These are phyloP conservation scores for Fusarium sp. DNA, from an alignment of 2,329 filamentous ascomycete species.

Conservation along the genomic window DNA sequence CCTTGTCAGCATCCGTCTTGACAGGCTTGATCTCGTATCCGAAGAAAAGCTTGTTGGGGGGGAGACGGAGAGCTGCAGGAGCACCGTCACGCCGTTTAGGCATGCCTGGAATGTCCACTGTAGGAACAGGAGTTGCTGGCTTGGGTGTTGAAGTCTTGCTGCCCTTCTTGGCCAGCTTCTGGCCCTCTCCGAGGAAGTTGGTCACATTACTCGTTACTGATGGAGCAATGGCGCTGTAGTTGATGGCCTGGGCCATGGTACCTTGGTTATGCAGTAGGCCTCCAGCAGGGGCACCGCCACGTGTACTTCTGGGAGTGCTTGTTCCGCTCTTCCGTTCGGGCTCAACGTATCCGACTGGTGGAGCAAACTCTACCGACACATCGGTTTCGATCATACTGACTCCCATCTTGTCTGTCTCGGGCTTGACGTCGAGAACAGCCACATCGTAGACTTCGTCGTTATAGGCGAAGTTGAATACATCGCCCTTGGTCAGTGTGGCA, in stretches of 20 bases:
- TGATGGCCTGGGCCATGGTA: constrained; percentile 98
- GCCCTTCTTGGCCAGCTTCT: constrained; percentile 85
- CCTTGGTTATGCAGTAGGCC: constrained; percentile 86
- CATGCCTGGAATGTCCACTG: constrained; percentile 46
- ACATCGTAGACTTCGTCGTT: constrained; percentile 96
- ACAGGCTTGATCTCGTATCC: constrained; percentile 93
- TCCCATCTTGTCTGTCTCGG: constrained; percentile 82
- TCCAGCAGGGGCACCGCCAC: constrained; percentile 74
- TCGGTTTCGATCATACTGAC: constrained; percentile 98
- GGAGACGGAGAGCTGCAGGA: constrained; percentile 85
- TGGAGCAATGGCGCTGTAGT: constrained; percentile 91
- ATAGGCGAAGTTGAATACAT: constrained; percentile 96
- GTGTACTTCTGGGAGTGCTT: constrained; percentile 80
- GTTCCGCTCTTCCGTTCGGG: constrained; percentile 84
- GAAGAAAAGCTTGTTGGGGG: constrained; percentile 94
- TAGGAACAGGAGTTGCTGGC: constrained; percentile 75
- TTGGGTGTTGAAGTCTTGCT: constrained; percentile 76
- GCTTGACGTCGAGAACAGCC: constrained; percentile 93
- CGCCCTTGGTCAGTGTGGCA: constrained; percentile 90
- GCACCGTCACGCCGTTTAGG: constrained; percentile 73
- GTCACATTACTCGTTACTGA: constrained; percentile 77
- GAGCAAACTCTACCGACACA: constrained; percentile 93
- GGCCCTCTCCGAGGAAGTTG: constrained; percentile 83
- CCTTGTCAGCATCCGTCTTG: constrained; percentile 80
- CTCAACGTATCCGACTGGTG: constrained; percentile 94